Evolutionary conservation across 1,139 yeast genomes (phyloP).

Genomic region (Blastobotrys illinoisensis): DNA sequence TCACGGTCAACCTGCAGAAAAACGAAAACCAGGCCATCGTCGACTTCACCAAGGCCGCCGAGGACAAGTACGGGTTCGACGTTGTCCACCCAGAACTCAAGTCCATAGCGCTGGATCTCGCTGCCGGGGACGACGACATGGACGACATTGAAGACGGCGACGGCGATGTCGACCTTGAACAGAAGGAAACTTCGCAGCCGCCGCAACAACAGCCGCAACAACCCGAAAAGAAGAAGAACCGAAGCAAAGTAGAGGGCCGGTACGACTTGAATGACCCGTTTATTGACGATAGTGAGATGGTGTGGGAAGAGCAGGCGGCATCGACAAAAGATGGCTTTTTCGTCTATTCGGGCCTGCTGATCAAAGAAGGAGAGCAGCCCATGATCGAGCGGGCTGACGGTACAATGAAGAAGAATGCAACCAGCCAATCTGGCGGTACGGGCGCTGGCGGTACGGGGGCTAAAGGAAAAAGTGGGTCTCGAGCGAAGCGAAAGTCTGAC

Average conservation of each 20-base stretch:
- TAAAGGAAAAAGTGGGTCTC: constrained; percentile 2
- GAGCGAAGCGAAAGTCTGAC: constrained; percentile 3
- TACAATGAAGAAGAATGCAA: constrained; percentile 31
- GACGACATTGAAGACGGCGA: constrained; percentile 52
- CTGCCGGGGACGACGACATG: constrained; percentile 46
- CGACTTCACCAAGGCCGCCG: constrained; percentile 74
- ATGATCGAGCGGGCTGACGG: constrained; percentile 39
- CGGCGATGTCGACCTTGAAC: constrained; percentile 28
- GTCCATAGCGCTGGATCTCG: constrained; percentile 46
- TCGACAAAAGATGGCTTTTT: constrained; percentile 94
- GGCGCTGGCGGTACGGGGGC: constrained; percentile 18
- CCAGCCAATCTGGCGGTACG: constrained; percentile 23
- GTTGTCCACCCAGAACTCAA: constrained; percentile 59
- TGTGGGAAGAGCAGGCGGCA: constrained; percentile 90
- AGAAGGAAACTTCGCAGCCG: constrained; percentile 13
- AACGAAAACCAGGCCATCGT: constrained; percentile 46
- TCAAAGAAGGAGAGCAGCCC: constrained; percentile 51
- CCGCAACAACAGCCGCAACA: constrained; percentile 22
- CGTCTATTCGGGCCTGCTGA: constrained; percentile 90
- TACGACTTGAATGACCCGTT: constrained; percentile 94
- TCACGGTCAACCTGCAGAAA: constrained; percentile 1
- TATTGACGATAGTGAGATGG: constrained; percentile 88
- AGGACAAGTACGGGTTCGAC: constrained; percentile 80
- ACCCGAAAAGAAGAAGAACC: constrained; percentile 34
- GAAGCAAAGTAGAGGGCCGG: constrained; percentile 50